These are phyloP conservation scores for Fusarium sp. DNA, from an alignment of 2,329 filamentous ascomycete genomes.

Conservation along the genomic window DNA sequence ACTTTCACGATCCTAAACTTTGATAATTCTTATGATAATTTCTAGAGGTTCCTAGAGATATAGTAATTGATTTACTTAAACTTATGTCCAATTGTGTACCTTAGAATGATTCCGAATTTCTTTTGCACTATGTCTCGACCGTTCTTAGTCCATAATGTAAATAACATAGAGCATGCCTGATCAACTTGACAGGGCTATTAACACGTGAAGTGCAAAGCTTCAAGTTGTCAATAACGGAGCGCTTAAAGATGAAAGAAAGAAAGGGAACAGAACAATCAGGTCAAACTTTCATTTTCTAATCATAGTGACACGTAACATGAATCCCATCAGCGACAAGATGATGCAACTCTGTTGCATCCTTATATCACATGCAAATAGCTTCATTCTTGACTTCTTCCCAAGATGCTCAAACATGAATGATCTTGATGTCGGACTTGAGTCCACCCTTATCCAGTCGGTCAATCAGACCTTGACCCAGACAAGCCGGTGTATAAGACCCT, in stretches of 20 bases:
- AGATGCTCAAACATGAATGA: conserved; percentile 43
- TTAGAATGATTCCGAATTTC: background rate
- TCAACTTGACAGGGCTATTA: background rate
- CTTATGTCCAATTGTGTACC: too few relatives aligned
- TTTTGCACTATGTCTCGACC: background rate
- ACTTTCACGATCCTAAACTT: background rate
- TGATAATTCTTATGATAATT: background rate
- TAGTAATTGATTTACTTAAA: background rate
- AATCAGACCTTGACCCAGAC: conserved; percentile 73
- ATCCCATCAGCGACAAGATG: background rate
- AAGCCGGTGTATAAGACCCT: conserved; percentile 78
- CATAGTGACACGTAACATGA: background rate
- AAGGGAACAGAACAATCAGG: background rate
- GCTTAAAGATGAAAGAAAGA: background rate
- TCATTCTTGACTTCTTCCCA: background rate
- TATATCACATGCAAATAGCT: conserved; percentile 8
- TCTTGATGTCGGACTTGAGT: conserved; percentile 69
- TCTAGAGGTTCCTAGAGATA: background rate
- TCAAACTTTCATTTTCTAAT: background rate
- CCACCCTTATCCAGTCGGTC: conserved; percentile 71
- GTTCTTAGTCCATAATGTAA: too few relatives aligned
- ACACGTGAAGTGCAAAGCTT: background rate
- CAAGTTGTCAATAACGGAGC: too few relatives aligned
- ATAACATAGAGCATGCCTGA: conserved; percentile 5
- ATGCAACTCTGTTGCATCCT: background rate